These are phyloP conservation scores for Rhodofomes roseus DNA, from an alignment of 1,284 basidiomycete genomes.

Conservation along the genomic window DNA sequence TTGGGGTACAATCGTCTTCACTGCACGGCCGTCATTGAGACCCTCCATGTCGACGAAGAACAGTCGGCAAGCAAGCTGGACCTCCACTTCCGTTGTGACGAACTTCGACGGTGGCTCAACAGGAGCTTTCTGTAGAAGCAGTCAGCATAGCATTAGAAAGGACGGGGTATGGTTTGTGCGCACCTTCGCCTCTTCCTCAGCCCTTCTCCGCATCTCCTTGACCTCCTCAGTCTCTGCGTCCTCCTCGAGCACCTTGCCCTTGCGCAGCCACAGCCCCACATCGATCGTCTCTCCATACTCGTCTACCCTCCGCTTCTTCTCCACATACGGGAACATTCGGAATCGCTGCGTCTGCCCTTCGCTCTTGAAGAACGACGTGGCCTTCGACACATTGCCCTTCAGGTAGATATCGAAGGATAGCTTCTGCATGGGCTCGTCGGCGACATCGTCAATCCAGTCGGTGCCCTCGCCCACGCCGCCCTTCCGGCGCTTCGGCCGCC, in stretches of 20 bases:
- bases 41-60: conserved; percentile 96
- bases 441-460: conserved; percentile 52
- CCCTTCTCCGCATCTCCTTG: conserved; percentile 68
- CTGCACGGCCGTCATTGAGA: conserved; percentile 91
- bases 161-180: conserved; percentile 2
- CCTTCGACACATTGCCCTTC: conserved; percentile 86
- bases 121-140: conserved; percentile 50
- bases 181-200: conserved; percentile 81
- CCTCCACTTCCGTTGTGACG: conserved; percentile 67
- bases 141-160: neutral
- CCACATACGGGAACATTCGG: conserved; percentile 96
- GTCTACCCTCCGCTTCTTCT: conserved; percentile 89
- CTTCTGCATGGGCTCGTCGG: conserved; percentile 68
- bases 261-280: conserved; percentile 89
- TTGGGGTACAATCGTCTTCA: conserved; percentile 96
- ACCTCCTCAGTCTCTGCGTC: conserved; percentile 81
- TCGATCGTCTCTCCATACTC: conserved; percentile 96
- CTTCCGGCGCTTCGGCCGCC: conserved; percentile 35
- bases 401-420: conserved; percentile 95
- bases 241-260: conserved; percentile 85
- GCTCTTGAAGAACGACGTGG: conserved; percentile 82
- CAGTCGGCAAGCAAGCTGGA: conserved; percentile 81
- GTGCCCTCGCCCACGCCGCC: conserved; percentile 42
- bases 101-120: conserved; percentile 92
- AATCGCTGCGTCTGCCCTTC: conserved; percentile 74